Evolutionary conservation across 1,284 basidiomycete species (phyloP), one percentile per base, ranked within the genome.

Genomic region (Mycena citricolor): DNA sequence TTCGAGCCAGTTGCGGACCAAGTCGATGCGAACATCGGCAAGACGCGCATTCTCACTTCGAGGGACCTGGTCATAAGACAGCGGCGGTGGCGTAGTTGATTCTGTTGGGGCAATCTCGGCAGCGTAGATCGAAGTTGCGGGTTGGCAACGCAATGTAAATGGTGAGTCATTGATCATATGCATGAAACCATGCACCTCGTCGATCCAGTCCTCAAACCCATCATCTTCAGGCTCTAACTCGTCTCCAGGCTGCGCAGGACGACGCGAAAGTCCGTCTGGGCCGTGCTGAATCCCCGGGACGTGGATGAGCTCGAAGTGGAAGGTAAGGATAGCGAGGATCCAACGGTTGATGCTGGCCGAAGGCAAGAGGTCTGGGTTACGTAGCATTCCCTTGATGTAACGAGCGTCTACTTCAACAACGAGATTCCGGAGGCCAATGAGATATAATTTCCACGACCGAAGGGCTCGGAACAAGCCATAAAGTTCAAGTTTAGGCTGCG

Each of bases 401-500:
- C 41, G 19, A 8, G 47, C 35, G 29, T 49, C 40, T 16, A 37
- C 33, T 21, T 47, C 66, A 0, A 71, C 56, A 2, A 49, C 38
- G 5, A 66, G 50, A 8, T 57, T 60, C 8, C 38, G 32, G 2
- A 61, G 36, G 0, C 64, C 65, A 17, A 62, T 45, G 6, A 68
- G 42, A 32, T 56, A 61, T 16, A 60, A 20, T 25, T 47, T 48
- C 5, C 33, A 31, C 1, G 50, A 46, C 6, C 50, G 30, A 8
- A 67, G 44, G 1, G 60, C 55, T 1, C 59, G 43, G 40, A 58
- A 65, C 0, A 69, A 50, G 0, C 66, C 62, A 44, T 57, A 65
- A 1, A 68, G 49, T 35, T 69, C 61, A 3, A 61, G 34, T 43
- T 67, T 67, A 0, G 60, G 44, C 40, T 70, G 67, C 1, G 61